phyloP scores from a whole-genome alignment of 768 basidiomycete species.

The Suillus occidentalis region DNA sequence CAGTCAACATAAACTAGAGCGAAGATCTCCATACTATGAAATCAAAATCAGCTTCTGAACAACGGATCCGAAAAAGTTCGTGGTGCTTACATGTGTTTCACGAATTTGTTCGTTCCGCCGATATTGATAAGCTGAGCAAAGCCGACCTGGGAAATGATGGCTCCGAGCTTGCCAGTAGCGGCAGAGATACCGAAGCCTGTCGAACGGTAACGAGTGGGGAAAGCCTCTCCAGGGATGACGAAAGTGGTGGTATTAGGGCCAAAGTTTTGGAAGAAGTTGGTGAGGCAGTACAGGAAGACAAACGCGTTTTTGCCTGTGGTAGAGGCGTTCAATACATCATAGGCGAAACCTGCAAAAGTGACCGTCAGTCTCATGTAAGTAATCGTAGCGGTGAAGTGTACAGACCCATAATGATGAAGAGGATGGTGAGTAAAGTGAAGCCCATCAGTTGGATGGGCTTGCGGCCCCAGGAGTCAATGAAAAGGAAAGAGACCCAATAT shows the following conservation, averaged over 20 bases:
- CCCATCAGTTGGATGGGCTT: slow-evolving; percentile 83
- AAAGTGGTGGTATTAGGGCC: slow-evolving; percentile 83
- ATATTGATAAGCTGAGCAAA: slow-evolving; percentile 70
- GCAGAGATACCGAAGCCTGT: slow-evolving; percentile 85
- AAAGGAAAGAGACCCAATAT: slow-evolving; percentile 54
- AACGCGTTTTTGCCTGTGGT: slow-evolving; percentile 52
- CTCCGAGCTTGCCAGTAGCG: slow-evolving; percentile 81
- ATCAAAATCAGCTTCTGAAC: slow-evolving; percentile 10
- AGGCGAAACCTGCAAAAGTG: slow-evolving; percentile 56
- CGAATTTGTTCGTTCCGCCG: slow-evolving; percentile 59
- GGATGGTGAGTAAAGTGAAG: slow-evolving; percentile 61
- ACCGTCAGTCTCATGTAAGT: slow-evolving; percentile 8
- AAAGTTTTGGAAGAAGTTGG: slow-evolving; percentile 90
- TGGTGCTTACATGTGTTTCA: slow-evolving; percentile 64
- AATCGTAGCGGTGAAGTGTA: slow-evolving; percentile 2
- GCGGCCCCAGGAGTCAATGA: slow-evolving; percentile 80
- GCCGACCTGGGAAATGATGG: slow-evolving; percentile 77
- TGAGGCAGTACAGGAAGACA: slow-evolving; percentile 82
- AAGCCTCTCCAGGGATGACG: slow-evolving; percentile 76
- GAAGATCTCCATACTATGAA: slow-evolving; percentile 67
- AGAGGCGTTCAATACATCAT: slow-evolving; percentile 53
- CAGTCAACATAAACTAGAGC: slow-evolving; percentile 87
- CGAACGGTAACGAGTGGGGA: slow-evolving; percentile 87
- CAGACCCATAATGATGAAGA: slow-evolving; percentile 72
- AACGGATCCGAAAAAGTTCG: background rate